A percentile compares a stretch with the other conserved stretches of the same genome.
phyloP scores from a whole-genome alignment of 2,329 filamentous ascomycete species.

The Fusarium virguliforme region DNA sequence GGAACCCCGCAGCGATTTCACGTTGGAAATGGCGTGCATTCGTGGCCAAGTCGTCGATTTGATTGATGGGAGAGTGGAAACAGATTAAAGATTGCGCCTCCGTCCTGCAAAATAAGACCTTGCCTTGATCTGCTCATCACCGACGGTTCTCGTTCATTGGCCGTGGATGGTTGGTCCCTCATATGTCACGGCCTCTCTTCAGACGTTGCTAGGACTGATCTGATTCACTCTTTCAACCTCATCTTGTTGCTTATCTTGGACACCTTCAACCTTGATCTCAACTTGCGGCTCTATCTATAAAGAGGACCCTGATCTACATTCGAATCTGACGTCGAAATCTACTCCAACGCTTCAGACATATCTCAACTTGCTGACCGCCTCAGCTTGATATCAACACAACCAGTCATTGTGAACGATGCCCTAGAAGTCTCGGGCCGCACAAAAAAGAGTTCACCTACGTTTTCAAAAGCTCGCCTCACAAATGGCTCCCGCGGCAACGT shows the following conservation, averaged over 20 bases:
- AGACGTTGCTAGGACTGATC: slow-evolving; percentile 7
- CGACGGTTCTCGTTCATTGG: background rate
- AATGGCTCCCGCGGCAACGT: slow-evolving; percentile 38
- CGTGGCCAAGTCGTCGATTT: background rate
- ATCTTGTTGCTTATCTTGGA: slow-evolving; percentile 19
- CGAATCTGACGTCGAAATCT: background rate
- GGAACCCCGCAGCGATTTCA: slow-evolving; percentile 9
- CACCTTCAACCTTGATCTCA: background rate
- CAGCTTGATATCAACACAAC: slow-evolving; percentile 16
- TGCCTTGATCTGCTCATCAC: slow-evolving; percentile 2
- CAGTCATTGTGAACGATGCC: slow-evolving; percentile 34
- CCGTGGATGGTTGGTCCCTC: slow-evolving; percentile 8
- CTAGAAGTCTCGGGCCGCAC: slow-evolving; percentile 13
- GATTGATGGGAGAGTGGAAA: slow-evolving; percentile 10
- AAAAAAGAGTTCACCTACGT: slow-evolving; percentile 4
- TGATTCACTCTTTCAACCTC: slow-evolving; percentile 29
- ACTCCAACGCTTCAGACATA: background rate
- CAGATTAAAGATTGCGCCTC: slow-evolving; percentile 16
- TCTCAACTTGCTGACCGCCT: slow-evolving; percentile 15
- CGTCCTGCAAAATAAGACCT: background rate
- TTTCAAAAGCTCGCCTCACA: background rate
- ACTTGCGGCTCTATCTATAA: slow-evolving; percentile 14
- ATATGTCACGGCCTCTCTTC: slow-evolving; percentile 7
- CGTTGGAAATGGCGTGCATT: slow-evolving; percentile 13
- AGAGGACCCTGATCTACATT: background rate